Conservation (phyloP, 2,329 filamentous ascomycete species). For the Arthrobotrys sphaeroides region DNA sequence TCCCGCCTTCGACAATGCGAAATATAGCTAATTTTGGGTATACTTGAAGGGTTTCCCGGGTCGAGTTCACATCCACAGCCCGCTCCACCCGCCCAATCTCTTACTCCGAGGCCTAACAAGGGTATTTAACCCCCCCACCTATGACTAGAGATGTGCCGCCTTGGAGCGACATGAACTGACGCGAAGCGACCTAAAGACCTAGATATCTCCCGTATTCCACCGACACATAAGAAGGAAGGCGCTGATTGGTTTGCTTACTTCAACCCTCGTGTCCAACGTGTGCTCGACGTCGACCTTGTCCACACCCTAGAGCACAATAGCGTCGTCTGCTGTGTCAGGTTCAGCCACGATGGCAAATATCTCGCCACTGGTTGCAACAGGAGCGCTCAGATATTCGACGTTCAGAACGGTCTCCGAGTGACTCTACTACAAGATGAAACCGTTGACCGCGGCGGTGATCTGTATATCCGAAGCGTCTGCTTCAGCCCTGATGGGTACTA, state of each 20-base stretch:
- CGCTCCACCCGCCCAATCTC: conserved; percentile 77
- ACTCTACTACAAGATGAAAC: conserved; percentile 89
- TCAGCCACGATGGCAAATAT: conserved; percentile 94
- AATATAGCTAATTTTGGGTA: background rate
- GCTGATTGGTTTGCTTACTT: conserved; percentile 97
- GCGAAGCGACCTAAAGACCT: conserved; percentile 82
- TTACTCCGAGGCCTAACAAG: conserved; percentile 87
- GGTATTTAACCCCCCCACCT: conserved; percentile 77
- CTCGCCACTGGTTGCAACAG: conserved; percentile 97
- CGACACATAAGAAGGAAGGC: conserved; percentile 75
- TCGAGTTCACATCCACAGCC: conserved; percentile 58
- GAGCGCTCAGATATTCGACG: conserved; percentile 99
- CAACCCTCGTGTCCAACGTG: conserved; percentile 87
- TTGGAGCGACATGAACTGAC: conserved; percentile 69
- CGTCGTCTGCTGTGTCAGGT: conserved; percentile 96
- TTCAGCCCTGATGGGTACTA: conserved; percentile 97
- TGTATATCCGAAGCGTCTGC: conserved; percentile 97
- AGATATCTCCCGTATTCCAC: conserved; percentile 83
- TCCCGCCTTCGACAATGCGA: conserved; percentile 47
- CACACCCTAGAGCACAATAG: conserved; percentile 94
- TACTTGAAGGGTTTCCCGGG: conserved; percentile 24
- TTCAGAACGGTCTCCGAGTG: conserved; percentile 83
- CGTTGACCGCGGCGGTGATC: conserved; percentile 85
- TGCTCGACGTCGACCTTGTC: conserved; percentile 90
- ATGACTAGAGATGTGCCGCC: conserved; percentile 76